Conservation (phyloP, 768 basidiomycete species). For the Sistotremastrum niveocremeum region DNA sequence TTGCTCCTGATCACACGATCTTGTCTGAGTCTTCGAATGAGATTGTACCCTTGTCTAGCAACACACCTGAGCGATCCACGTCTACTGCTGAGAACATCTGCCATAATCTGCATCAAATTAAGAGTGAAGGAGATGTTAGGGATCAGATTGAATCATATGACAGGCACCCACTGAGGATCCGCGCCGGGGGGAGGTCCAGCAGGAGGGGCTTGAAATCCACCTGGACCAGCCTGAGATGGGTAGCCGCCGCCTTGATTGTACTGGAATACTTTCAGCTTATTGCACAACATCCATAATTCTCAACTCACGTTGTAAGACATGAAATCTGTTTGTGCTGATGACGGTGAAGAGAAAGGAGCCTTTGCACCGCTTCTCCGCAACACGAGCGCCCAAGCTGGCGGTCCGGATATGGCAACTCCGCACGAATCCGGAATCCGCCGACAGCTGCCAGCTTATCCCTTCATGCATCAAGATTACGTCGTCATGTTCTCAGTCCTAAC, state of each 20-base stretch:
- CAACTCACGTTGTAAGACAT: no score
- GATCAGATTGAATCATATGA: not conserved
- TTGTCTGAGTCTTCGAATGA: conserved; percentile 27
- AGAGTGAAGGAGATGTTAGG: not conserved
- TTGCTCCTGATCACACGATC: not conserved
- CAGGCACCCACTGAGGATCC: conserved; percentile 53
- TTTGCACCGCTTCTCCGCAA: no score
- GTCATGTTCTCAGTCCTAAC: no score
- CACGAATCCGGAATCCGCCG: no score
- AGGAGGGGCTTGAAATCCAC: conserved; percentile 17
- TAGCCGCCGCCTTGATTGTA: not conserved
- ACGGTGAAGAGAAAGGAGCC: no score
- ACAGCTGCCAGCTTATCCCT: no score
- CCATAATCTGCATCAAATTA: conserved; percentile 42
- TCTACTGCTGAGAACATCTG: conserved; percentile 62
- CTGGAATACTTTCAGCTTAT: no score
- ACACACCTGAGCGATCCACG: conserved; percentile 44
- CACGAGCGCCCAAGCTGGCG: no score
- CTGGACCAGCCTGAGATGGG: conserved; percentile 10
- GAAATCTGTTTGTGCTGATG: no score
- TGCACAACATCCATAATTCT: no score
- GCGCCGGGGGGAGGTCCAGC: conserved; percentile 47
- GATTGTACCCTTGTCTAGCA: conserved; percentile 11
- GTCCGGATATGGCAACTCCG: no score
- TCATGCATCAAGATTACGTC: no score